Percentiles rank a stretch among this genome's conserved stretches.
phyloP scores from a whole-genome alignment of 176 grass and related monocot species.

The Eleusine indica region DNA sequence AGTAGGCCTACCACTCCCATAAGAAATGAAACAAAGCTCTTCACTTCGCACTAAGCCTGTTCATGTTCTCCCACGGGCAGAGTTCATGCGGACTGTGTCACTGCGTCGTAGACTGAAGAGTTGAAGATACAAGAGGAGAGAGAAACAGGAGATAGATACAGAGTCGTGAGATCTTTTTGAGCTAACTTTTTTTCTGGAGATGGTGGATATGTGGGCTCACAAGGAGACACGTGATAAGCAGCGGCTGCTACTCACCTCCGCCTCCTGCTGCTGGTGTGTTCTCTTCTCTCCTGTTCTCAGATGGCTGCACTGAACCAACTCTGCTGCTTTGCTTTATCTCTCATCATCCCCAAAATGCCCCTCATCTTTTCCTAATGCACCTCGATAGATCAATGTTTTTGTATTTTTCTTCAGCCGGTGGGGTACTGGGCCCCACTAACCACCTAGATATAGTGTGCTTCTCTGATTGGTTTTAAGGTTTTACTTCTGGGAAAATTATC shows the following conservation, averaged over 20 bases:
- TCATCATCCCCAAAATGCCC: constrained; percentile 52
- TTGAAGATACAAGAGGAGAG: not conserved
- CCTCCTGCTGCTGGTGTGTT: constrained; percentile 11
- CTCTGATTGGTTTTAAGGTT: constrained; percentile 50
- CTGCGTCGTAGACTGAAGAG: not conserved
- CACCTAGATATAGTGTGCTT: constrained; percentile 18
- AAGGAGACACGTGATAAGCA: constrained; percentile 37
- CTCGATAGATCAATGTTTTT: constrained; percentile 20
- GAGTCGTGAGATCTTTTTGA: constrained; percentile 34
- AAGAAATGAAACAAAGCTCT: constrained; percentile 3
- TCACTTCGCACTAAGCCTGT: constrained; percentile 16
- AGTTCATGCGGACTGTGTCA: not conserved
- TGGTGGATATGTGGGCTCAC: constrained; percentile 54
- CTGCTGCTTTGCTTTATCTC: constrained; percentile 9
- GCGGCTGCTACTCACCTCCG: constrained; percentile 26
- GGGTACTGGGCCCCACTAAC: not conserved
- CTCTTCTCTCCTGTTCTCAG: not conserved
- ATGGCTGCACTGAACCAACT: constrained; percentile 38
- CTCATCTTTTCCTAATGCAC: constrained; percentile 43
- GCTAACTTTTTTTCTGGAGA: constrained; percentile 24
- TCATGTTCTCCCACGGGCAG: not conserved
- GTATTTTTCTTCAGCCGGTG: constrained; percentile 13
- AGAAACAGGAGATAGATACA: not conserved
- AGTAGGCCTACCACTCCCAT: not conserved
- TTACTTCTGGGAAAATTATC: constrained; percentile 29